Evolutionary conservation across 805 yeast species (phyloP).

Genomic region (Pichia cabralensis): DNA sequence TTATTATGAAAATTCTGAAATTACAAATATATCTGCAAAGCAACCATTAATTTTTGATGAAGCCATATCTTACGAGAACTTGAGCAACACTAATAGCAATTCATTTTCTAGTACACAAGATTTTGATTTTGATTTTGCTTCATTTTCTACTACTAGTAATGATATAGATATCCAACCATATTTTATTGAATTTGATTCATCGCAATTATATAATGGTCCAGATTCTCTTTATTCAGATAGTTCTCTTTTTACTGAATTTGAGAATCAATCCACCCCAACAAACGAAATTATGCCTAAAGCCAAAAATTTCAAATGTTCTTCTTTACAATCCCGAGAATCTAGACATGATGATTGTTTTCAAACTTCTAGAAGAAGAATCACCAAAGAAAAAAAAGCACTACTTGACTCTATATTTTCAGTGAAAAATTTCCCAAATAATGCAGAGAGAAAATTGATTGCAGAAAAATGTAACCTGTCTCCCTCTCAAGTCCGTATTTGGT

Average conservation of each 20-base stretch:
- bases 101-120: too few species aligned
- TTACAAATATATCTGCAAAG: not conserved
- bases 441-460: conserved; percentile 10
- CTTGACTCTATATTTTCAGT: conserved; percentile 7
- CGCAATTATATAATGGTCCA: conserved; percentile 2
- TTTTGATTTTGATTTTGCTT: conserved; percentile 3
- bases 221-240: not conserved
- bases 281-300: too few species aligned
- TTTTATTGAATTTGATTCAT: not conserved
- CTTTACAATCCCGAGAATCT: not conserved
- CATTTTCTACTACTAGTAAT: not conserved
- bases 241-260: too few species aligned
- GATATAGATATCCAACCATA: not conserved
- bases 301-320: too few species aligned
- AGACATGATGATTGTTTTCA: not conserved
- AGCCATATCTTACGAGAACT: too few species aligned
- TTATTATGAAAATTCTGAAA: not conserved
- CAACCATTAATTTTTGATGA: too few species aligned
- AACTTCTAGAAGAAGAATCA: not conserved
- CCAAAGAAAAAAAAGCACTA: conserved; percentile 2
- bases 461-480: conserved; percentile 7
- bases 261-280: too few species aligned
- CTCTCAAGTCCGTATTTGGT: conserved; percentile 11
- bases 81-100: too few species aligned
- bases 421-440: conserved; percentile 8